Conservation (phyloP, 345 rosid species). For the Ceriops decandra region DNA sequence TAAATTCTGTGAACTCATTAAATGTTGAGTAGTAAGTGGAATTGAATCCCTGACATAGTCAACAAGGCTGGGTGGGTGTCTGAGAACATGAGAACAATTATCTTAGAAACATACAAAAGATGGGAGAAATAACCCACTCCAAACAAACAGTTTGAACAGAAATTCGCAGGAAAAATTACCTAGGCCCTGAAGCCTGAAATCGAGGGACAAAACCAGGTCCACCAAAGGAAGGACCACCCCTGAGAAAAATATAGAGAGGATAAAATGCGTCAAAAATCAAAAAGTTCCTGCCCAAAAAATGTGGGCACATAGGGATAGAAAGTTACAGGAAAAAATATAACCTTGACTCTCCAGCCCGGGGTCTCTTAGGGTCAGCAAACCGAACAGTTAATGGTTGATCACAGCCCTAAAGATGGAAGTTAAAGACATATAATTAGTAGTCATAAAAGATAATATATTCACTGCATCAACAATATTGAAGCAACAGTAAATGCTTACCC, state of each 20-base stretch:
- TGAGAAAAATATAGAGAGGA: constrained; percentile 28
- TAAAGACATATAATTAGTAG: constrained; percentile 6
- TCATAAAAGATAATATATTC: background rate
- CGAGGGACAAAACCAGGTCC: constrained; percentile 71
- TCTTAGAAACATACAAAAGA: constrained; percentile 1
- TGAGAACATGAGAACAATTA: constrained; percentile 23
- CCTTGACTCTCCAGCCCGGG: constrained; percentile 87
- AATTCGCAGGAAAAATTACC: constrained; percentile 32
- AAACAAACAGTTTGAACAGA: constrained; percentile 16
- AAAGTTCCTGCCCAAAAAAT: background rate
- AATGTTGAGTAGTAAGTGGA: constrained; percentile 58
- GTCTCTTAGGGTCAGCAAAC: constrained; percentile 99
- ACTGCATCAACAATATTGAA: no score
- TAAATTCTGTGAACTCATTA: constrained; percentile 48
- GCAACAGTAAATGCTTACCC: constrained; percentile 43
- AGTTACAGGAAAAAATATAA: constrained; percentile 9
- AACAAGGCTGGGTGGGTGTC: constrained; percentile 51
- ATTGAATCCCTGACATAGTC: constrained; percentile 36
- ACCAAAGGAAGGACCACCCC: constrained; percentile 61
- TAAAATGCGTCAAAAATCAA: constrained; percentile 5
- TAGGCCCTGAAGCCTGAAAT: constrained; percentile 60
- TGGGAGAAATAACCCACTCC: background rate
- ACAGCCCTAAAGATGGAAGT: constrained; percentile 58
- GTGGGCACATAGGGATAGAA: background rate
- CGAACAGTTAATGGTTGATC: constrained; percentile 96